Evolutionary conservation across 2,329 filamentous ascomycete genomes (phyloP).

Genomic region (Pseudocercospora pini-densiflorae): DNA sequence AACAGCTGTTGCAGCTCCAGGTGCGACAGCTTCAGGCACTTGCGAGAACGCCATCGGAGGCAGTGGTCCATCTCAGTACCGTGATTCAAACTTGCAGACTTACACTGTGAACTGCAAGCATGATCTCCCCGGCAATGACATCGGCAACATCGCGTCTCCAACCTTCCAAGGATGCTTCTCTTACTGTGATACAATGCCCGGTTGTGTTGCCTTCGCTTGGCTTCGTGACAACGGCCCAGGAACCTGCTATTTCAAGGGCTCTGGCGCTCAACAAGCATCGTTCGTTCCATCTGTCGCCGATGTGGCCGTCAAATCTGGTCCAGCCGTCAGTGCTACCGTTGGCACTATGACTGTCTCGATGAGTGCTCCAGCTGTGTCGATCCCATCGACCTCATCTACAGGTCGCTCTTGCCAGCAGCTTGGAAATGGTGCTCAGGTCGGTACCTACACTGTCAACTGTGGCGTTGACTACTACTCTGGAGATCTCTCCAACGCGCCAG

Average conservation of each 20-base stretch:
- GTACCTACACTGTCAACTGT: slow-evolving; percentile 15
- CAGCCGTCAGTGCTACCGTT: not conserved
- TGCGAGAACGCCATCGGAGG: not conserved
- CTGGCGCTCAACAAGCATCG: not conserved
- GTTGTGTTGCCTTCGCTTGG: slow-evolving; percentile 29
- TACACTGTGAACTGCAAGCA: slow-evolving; percentile 17
- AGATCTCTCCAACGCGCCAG: slow-evolving; percentile 13
- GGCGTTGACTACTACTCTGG: slow-evolving; percentile 20
- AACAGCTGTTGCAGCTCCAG: not conserved
- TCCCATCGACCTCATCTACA: slow-evolving; percentile 1
- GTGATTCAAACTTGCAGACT: slow-evolving; percentile 3
- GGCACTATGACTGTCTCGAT: not conserved
- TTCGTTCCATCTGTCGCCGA: not conserved
- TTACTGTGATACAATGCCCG: slow-evolving; percentile 22
- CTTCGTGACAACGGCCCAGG: slow-evolving; percentile 22
- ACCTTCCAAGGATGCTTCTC: slow-evolving; percentile 20
- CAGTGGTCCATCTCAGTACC: slow-evolving; percentile 11
- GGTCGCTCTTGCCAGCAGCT: slow-evolving; percentile 18
- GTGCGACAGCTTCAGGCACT: not conserved
- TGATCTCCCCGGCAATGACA: slow-evolving; percentile 15
- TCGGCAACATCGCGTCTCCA: not conserved
- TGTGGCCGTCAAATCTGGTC: slow-evolving; percentile 3
- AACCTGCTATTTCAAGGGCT: slow-evolving; percentile 27
- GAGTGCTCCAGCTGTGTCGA: not conserved
- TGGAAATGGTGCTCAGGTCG: slow-evolving; percentile 16